Evolutionary conservation across 139 green algal species (phyloP).

Genomic region (Axilococcus clingmanii): DNA sequence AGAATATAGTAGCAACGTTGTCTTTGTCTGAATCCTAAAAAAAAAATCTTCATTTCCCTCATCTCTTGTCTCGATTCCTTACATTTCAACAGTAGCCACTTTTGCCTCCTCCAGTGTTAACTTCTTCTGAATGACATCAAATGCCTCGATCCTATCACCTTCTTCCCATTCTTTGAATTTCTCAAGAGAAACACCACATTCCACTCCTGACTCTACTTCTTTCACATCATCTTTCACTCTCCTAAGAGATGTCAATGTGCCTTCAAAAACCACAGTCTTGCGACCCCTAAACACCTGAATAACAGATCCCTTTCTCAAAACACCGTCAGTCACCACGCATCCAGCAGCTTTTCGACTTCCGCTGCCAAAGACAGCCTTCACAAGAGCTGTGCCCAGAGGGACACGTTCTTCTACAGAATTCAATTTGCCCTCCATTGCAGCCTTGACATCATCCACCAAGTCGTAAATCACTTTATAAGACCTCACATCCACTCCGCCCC

Average conservation of each 20-base stretch:
- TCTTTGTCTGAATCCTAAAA: background rate
- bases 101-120: constrained; percentile 26
- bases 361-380: constrained; percentile 80
- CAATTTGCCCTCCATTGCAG: constrained; percentile 92
- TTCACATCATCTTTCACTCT: constrained; percentile 90
- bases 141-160: constrained; percentile 26
- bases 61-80: background rate
- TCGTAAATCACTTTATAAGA: constrained; percentile 93
- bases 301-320: constrained; percentile 36
- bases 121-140: constrained; percentile 22
- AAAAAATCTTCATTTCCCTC: background rate
- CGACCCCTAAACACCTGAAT: constrained; percentile 50
- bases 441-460: constrained; percentile 90
- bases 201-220: constrained; percentile 63
- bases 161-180: constrained; percentile 68
- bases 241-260: constrained; percentile 67
- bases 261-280: constrained; percentile 49
- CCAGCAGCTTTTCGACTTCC: constrained; percentile 71
- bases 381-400: constrained; percentile 53
- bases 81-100: background rate
- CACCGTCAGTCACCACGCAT: constrained; percentile 64
- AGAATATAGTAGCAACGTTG: too few relatives aligned
- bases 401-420: constrained; percentile 57
- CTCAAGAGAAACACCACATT: constrained; percentile 71
- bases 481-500: constrained; percentile 44